A percentile compares a stretch with the other conserved stretches of the same genome.
phyloP scores from a whole-genome alignment of 1,284 basidiomycete genomes.

The Cystobasidium pallidum region DNA sequence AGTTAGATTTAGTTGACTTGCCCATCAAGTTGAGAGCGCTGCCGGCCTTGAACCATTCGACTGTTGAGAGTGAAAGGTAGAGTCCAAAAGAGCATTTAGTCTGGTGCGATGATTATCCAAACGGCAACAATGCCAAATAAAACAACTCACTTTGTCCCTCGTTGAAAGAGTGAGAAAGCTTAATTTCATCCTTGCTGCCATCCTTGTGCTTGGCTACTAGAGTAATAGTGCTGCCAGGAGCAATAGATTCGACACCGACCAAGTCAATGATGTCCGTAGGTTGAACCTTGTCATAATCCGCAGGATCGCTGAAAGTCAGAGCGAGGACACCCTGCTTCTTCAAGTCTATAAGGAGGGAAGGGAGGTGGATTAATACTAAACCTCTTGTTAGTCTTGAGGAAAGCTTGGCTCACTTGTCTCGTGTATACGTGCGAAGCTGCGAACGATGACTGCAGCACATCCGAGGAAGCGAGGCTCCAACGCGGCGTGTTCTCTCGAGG shows the following conservation, averaged over 20 bases:
- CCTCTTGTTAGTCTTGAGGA: too few relatives aligned
- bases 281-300: slow-evolving; percentile 86
- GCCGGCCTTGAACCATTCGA: slow-evolving; percentile 48
- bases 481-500: slow-evolving; percentile 64
- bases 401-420: slow-evolving; percentile 62
- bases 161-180: slow-evolving; percentile 52
- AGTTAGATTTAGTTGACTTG: slow-evolving; percentile 25
- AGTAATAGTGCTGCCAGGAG: slow-evolving; percentile 84
- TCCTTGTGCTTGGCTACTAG: slow-evolving; percentile 79
- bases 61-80: slow-evolving; percentile 7
- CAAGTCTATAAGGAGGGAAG: slow-evolving; percentile 64
- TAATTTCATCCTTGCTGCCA: slow-evolving; percentile 61
- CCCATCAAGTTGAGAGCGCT: slow-evolving; percentile 47
- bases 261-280: slow-evolving; percentile 83
- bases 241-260: slow-evolving; percentile 77
- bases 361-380: too few relatives aligned
- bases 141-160: slow-evolving; percentile 44
- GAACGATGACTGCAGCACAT: slow-evolving; percentile 90
- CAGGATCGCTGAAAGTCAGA: slow-evolving; percentile 81
- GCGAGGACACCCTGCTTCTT: slow-evolving; percentile 96
- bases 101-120: too few relatives aligned
- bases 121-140: too few relatives aligned
- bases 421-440: slow-evolving; percentile 96
- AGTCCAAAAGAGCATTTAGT: too few relatives aligned
- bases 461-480: slow-evolving; percentile 97